Percentiles rank a stretch among this genome's conserved stretches.
Evolutionary conservation across 2,329 filamentous ascomycete species (phyloP).

Genomic region (Coccinonectria pachysandricola): DNA sequence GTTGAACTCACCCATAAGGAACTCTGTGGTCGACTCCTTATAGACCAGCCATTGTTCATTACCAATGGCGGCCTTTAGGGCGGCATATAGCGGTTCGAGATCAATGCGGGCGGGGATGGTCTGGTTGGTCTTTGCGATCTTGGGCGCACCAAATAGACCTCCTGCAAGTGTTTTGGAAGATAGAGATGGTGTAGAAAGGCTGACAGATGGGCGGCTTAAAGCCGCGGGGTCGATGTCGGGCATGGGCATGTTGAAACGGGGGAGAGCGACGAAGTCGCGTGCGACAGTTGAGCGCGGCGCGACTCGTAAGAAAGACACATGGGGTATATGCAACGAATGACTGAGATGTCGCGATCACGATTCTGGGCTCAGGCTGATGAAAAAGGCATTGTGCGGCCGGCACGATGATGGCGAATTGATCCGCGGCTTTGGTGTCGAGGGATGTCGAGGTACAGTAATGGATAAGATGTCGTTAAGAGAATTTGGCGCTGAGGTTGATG

Average conservation of each 20-base stretch:
- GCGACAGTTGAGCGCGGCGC: slow-evolving; percentile 35
- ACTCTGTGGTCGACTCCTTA: slow-evolving; percentile 52
- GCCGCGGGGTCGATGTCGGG: slow-evolving; percentile 63
- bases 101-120: slow-evolving; percentile 57
- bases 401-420: slow-evolving; percentile 29
- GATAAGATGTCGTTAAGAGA: slow-evolving; percentile 25
- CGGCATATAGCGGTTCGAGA: slow-evolving; percentile 53
- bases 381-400: slow-evolving; percentile 30
- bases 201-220: slow-evolving; percentile 50
- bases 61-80: slow-evolving; percentile 49
- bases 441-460: slow-evolving; percentile 18
- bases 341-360: slow-evolving; percentile 31
- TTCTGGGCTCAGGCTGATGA: slow-evolving; percentile 32
- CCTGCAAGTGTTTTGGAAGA: slow-evolving; percentile 47
- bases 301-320: slow-evolving; percentile 31
- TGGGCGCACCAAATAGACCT: slow-evolving; percentile 37
- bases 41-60: slow-evolving; percentile 54
- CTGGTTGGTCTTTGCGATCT: slow-evolving; percentile 49
- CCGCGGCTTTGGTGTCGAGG: slow-evolving; percentile 14
- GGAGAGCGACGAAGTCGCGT: slow-evolving; percentile 33
- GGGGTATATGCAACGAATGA: slow-evolving; percentile 31
- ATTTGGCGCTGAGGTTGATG: slow-evolving; percentile 23
- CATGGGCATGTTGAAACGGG: slow-evolving; percentile 38
- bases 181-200: slow-evolving; percentile 48
- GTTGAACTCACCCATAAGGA: slow-evolving; percentile 44